Percentiles rank a stretch among this genome's conserved stretches.
These are phyloP conservation scores for Myriosclerotinia duriaeana DNA, from an alignment of 2,329 filamentous ascomycete species.

Conservation along the genomic window DNA sequence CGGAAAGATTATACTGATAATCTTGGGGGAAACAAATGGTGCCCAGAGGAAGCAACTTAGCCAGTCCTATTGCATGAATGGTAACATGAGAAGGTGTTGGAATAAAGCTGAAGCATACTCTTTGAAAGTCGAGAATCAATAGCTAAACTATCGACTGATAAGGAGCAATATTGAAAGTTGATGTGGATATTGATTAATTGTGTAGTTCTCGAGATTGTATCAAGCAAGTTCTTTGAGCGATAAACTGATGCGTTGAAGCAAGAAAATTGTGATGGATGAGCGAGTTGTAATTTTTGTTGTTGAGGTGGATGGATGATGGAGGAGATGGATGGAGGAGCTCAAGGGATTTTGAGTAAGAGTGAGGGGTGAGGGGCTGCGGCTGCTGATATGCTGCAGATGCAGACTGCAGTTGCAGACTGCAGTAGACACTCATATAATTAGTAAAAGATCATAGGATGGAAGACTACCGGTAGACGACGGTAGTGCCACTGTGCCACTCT, in stretches of 20 bases:
- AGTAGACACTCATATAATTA: background rate
- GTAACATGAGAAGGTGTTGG: background rate
- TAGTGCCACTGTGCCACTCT: background rate
- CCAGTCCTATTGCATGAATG: background rate
- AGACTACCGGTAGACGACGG: background rate
- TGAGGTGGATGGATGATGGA: too few species aligned
- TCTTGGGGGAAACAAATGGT: background rate
- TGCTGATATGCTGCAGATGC: too few species aligned
- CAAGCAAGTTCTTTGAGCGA: background rate
- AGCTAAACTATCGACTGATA: background rate
- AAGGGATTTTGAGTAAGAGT: background rate
- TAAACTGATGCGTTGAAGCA: background rate
- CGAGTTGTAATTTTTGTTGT: background rate
- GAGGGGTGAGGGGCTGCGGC: too few species aligned
- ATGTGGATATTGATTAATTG: background rate
- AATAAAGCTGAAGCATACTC: slow-evolving; percentile 1
- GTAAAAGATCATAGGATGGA: background rate
- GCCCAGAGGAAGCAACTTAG: background rate
- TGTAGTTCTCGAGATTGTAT: background rate
- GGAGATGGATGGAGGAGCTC: too few species aligned
- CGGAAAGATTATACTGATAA: background rate
- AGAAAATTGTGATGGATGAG: background rate
- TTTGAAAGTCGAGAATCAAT: background rate
- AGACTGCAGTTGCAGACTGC: too few species aligned
- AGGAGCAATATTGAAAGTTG: background rate